Percentiles rank a stretch among this genome's conserved stretches.
phyloP scores from a whole-genome alignment of 768 basidiomycete genomes.

The Cubamyces lactineus region DNA sequence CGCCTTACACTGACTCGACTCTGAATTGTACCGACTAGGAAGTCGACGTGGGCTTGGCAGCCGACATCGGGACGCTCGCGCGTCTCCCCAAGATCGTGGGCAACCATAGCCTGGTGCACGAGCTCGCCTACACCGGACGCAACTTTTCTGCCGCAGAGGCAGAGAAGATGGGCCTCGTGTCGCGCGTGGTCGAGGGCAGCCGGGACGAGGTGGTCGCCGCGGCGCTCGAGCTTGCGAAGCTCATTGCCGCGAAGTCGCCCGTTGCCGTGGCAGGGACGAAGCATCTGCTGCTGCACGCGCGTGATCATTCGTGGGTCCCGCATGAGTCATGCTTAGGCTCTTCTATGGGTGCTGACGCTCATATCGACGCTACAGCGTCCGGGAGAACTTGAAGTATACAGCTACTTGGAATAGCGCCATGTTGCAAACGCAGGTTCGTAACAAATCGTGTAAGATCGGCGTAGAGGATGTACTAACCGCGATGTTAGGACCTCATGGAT shows the following conservation, averaged over 20 bases:
- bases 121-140: slow-evolving; percentile 77
- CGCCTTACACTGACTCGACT: not conserved
- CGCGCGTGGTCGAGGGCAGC: slow-evolving; percentile 68
- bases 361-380: slow-evolving; percentile 27
- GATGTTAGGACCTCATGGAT: slow-evolving; percentile 24
- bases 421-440: slow-evolving; percentile 51
- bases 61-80: slow-evolving; percentile 87
- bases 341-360: not conserved
- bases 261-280: slow-evolving; percentile 80
- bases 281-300: slow-evolving; percentile 72
- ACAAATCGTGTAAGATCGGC: not conserved
- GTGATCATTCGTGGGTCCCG: slow-evolving; percentile 70
- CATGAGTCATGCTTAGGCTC: not conserved
- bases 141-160: slow-evolving; percentile 75
- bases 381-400: slow-evolving; percentile 59
- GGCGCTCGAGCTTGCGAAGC: slow-evolving; percentile 65
- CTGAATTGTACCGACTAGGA: slow-evolving; percentile 50
- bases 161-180: slow-evolving; percentile 69
- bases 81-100: slow-evolving; percentile 77
- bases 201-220: slow-evolving; percentile 65
- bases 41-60: slow-evolving; percentile 84
- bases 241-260: slow-evolving; percentile 78
- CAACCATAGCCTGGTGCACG: slow-evolving; percentile 71
- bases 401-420: slow-evolving; percentile 58
- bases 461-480: not conserved